Conservation (phyloP, 345 rosid genomes). For the Citrus reticulata region DNA sequence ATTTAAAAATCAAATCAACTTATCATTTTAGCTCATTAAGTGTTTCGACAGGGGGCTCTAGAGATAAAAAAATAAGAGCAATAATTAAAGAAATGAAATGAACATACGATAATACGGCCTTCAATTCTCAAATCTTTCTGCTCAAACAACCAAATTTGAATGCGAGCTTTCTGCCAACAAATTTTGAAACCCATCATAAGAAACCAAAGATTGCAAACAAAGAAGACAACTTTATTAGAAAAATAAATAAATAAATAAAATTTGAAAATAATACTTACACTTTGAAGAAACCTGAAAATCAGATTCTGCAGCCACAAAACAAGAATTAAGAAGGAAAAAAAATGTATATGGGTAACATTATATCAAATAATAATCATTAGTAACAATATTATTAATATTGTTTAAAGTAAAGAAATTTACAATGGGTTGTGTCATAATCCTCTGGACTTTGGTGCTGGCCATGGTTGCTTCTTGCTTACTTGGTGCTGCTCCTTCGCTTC, state of each 20-base stretch:
- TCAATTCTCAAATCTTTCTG: conserved; percentile 91
- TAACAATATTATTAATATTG: background rate
- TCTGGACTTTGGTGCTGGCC: conserved; percentile 85
- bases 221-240: background rate
- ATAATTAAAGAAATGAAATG: background rate
- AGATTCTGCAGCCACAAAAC: conserved; percentile 47
- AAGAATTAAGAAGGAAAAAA: background rate
- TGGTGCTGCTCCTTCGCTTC: background rate
- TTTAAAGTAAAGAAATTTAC: conserved; percentile 21
- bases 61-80: background rate
- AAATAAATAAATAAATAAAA: background rate
- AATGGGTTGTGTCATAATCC: conserved; percentile 85
- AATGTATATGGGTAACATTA: background rate
- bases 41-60: too few species aligned
- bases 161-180: conserved; percentile 71
- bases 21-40: too few species aligned
- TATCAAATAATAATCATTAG: too few species aligned
- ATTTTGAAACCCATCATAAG: background rate
- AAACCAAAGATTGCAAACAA: background rate
- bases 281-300: conserved; percentile 96
- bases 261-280: conserved; percentile 42
- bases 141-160: conserved; percentile 95
- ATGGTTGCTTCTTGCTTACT: conserved; percentile 27
- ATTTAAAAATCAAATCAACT: too few species aligned
- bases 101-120: conserved; percentile 61